Conservation (phyloP, 2,329 filamentous ascomycete genomes). For the Alternaria alternata region DNA sequence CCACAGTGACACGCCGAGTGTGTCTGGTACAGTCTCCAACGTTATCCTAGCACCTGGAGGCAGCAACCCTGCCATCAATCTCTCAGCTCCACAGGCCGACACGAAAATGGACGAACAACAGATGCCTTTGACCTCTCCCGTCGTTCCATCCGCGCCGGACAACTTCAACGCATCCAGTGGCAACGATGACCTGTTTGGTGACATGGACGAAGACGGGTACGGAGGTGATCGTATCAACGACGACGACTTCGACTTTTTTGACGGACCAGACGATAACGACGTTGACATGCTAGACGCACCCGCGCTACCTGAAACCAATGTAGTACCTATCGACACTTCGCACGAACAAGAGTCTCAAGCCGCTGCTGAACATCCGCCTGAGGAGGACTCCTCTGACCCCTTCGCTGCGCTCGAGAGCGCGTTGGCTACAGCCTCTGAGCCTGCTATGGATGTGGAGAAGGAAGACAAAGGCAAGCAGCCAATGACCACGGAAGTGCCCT, state of each 20-base stretch:
- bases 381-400: constrained; percentile 39
- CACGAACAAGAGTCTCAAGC: not conserved
- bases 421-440: constrained; percentile 24
- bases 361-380: constrained; percentile 14
- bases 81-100: constrained; percentile 40
- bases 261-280: constrained; percentile 63
- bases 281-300: constrained; percentile 45
- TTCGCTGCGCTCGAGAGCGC: constrained; percentile 42
- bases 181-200: constrained; percentile 68
- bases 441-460: constrained; percentile 1
- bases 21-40: constrained; percentile 36
- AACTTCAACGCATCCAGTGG: constrained; percentile 31
- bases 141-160: constrained; percentile 30
- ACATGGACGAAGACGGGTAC: constrained; percentile 74
- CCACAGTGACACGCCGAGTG: constrained; percentile 39
- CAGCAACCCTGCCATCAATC: constrained; percentile 43
- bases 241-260: constrained; percentile 85
- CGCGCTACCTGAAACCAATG: constrained; percentile 24
- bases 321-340: constrained; percentile 6
- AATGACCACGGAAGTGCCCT: not conserved
- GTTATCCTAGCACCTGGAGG: constrained; percentile 40
- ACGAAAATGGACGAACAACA: constrained; percentile 28
- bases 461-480: constrained; percentile 13
- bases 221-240: constrained; percentile 80
- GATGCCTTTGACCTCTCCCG: constrained; percentile 35